Evolutionary conservation across 257 asterid genomes (phyloP), one percentile per base, ranked within the genome.

Genomic region (Penstemon newberryi): DNA sequence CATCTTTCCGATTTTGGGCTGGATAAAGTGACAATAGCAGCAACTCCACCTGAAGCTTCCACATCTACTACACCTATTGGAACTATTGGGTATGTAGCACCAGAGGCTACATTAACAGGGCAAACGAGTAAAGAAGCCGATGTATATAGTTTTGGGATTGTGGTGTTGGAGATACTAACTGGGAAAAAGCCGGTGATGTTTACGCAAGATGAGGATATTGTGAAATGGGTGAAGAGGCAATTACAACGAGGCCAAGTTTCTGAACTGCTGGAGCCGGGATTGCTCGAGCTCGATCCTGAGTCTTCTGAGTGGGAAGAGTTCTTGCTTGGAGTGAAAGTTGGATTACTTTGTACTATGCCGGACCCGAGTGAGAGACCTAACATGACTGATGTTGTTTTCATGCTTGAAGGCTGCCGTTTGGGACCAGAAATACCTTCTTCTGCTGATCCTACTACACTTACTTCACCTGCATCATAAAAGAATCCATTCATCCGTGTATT

Each of bases 221-320:
- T 87, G 61, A 89, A 85, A 45, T 89, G 96, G 95, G 96, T 89
- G 52, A 89, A 89, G 83, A 78, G 89, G 75, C 96, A 88, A 49
- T 65, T 88, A 25, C 96, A 88, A 38, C 76, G 85, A 40, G 96
- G 96, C 43, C 96, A 88, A 66, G 80, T 88, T 4, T 60, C 86
- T 0, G 96, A 88, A 49, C 9, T 88, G 78, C 82, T 88, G 0
- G 96, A 88, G 78, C 96, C 96, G 1, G 96, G 96, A 0, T 66
- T 88, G 79, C 81, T 88, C 0, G 96, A 88, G 76, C 86, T 88
- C 1, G 96, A 88, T 51, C 96, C 96, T 0, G 96, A 88, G 67
- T 88, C 96, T 5, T 79, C 96, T 0, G 96, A 88, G 73, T 88
- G 96, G 96, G 96, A 88, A 71, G 96, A 88, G 71, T 88, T 81